Percentiles rank a stretch among this genome's conserved stretches.
phyloP scores from a whole-genome alignment of 768 basidiomycete species.

The Piloderma croceum region DNA sequence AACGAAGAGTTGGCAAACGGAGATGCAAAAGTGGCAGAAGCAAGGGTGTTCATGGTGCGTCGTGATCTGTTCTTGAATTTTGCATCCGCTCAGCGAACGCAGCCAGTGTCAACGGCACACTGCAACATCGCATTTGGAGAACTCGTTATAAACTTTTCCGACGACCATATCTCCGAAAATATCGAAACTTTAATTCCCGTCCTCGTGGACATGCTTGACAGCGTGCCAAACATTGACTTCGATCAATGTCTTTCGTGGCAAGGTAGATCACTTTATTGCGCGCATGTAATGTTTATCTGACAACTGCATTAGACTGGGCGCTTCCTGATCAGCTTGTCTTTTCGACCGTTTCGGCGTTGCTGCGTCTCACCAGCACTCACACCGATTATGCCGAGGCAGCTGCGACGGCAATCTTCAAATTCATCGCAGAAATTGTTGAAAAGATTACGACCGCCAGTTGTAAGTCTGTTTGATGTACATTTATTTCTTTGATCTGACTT shows the following conservation, averaged over 20 bases:
- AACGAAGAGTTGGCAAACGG: slow-evolving; percentile 14
- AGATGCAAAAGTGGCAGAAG: slow-evolving; percentile 18
- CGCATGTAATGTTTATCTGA: neutral
- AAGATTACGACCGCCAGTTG: slow-evolving; percentile 49
- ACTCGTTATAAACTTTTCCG: slow-evolving; percentile 60
- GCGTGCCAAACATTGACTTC: slow-evolving; percentile 73
- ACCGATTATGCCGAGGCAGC: slow-evolving; percentile 43
- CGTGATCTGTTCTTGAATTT: neutral
- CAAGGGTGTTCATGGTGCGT: slow-evolving; percentile 57
- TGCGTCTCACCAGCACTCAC: slow-evolving; percentile 57
- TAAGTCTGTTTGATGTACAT: slow-evolving; percentile 42
- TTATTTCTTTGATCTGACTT: no score
- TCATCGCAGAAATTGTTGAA: slow-evolving; percentile 52
- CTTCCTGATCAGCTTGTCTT: slow-evolving; percentile 81
- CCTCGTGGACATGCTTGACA: slow-evolving; percentile 62
- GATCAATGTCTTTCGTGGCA: slow-evolving; percentile 77
- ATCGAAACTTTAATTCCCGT: slow-evolving; percentile 50
- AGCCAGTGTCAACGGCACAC: slow-evolving; percentile 70
- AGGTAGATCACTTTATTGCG: slow-evolving; percentile 38
- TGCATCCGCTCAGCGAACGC: neutral
- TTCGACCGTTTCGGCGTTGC: slow-evolving; percentile 70
- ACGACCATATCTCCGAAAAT: slow-evolving; percentile 44
- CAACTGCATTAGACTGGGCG: slow-evolving; percentile 60
- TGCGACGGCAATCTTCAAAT: slow-evolving; percentile 54
- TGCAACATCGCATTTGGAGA: slow-evolving; percentile 84